Base-by-base conservation (phyloP, 192 early-diverging fungal species). In the Paraglomus brasilianum region DNA sequence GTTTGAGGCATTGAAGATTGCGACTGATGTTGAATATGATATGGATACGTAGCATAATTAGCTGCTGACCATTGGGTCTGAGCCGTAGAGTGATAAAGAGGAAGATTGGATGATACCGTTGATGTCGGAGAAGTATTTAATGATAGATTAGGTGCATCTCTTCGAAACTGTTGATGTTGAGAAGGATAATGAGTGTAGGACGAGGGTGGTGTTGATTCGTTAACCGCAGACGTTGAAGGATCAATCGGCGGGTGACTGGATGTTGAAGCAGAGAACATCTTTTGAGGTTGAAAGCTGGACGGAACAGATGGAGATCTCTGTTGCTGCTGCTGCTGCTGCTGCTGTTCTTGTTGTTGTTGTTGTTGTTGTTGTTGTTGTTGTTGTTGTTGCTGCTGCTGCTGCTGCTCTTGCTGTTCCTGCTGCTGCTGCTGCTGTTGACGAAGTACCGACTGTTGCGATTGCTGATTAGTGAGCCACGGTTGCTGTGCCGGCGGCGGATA, bases 331-430 rank as follows among this genome's bases (percentile, higher is more conserved):
- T 30, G 30, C 3, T 30, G 30, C 30, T 30, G 30, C 30, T 30
- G 30, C 3, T 30, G 1, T 30, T 30, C 1, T 30, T 30, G 30
- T 30, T 30, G 30, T 3, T 30, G 22, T 66, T 66, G 64, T 17
- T 66, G 47, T 42, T 8, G 3, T n/a, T 66, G 64, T 47, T 66
- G 63, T 14, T 30, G 64, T 9, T 19, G 9, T 66, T 48, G 48
- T 19, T 39, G 47, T 39, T 30, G 30, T 3, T 30, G 30, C 3
- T 30, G 30, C 3, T 30, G 30, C 3, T 30, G 30, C 3, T 30
- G 30, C n/a, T n/a, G n/a, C n/a, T n/a, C n/a, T n/a, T n/a, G n/a
- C n/a, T n/a, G n/a, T n/a, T n/a, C n/a, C n/a, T n/a, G n/a, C n/a
- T n/a, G 30, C 30, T 30, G 30, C 3, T 30, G 30, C 3, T 30